These are phyloP conservation scores for Fraxinus anomala DNA, from an alignment of 257 asterid genomes.

Conservation along the genomic window DNA sequence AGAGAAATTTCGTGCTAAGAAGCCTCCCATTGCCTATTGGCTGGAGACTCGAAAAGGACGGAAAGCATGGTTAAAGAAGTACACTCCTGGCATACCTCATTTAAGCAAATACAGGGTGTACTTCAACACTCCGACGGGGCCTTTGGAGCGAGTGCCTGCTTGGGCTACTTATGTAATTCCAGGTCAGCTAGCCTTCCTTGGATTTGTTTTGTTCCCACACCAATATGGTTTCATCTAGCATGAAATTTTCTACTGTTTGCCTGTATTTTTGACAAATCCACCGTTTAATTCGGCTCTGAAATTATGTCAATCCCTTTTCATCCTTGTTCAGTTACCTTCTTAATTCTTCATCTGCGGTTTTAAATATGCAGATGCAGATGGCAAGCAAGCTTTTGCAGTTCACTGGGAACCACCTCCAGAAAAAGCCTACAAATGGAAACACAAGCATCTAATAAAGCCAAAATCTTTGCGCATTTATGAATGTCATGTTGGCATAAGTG, in stretches of 20 bases:
- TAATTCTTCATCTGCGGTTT: constrained; percentile 21
- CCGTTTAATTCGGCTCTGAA: not conserved
- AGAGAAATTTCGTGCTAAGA: constrained; percentile 66
- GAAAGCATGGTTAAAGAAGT: constrained; percentile 89
- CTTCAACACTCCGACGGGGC: constrained; percentile 88
- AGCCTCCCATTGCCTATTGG: constrained; percentile 96
- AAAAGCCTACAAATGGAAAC: constrained; percentile 74
- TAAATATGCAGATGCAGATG: constrained; percentile 58
- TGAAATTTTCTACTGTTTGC: constrained; percentile 24
- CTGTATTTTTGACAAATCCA: constrained; percentile 1
- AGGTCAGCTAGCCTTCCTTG: constrained; percentile 51
- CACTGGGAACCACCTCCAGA: constrained; percentile 99
- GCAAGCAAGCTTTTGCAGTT: constrained; percentile 80
- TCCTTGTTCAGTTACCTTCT: not conserved
- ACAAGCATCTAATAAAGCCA: constrained; percentile 72
- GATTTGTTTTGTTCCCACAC: constrained; percentile 29
- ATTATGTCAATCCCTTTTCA: not conserved
- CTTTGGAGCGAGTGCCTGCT: constrained; percentile 96
- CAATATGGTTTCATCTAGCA: constrained; percentile 7
- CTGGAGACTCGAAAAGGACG: constrained; percentile 92
- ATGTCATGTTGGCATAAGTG: constrained; percentile 95
- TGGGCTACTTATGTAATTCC: constrained; percentile 97
- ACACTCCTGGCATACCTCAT: constrained; percentile 83
- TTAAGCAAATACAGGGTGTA: constrained; percentile 91
- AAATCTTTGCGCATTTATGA: constrained; percentile 88